A percentile compares a stretch with the other conserved stretches of the same genome.
phyloP scores from a whole-genome alignment of 768 basidiomycete genomes.

The Tulasnella sp. region DNA sequence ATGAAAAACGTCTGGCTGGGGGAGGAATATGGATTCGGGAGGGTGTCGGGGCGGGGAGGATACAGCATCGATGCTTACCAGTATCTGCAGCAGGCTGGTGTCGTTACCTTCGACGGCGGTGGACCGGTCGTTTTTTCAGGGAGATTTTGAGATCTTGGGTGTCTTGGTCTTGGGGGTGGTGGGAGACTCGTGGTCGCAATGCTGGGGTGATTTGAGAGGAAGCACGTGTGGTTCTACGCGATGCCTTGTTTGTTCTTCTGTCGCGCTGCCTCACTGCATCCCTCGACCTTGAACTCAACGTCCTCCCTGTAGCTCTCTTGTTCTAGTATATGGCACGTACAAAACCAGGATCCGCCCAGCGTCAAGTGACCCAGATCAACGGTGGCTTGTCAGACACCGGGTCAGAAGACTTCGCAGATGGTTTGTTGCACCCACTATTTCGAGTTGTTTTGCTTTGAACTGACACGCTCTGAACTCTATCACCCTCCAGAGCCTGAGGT shows the following conservation, averaged over 20 bases:
- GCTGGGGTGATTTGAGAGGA: constrained; percentile 10
- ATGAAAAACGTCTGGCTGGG: constrained; percentile 51
- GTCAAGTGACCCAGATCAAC: neutral
- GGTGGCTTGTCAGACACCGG: neutral
- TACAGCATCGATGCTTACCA: constrained; percentile 20
- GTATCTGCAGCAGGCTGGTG: neutral
- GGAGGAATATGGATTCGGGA: constrained; percentile 39
- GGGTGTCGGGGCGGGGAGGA: constrained; percentile 25
- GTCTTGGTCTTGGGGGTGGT: constrained; percentile 8
- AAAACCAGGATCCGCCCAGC: neutral
- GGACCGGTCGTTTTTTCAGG: neutral
- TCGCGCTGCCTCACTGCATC: neutral
- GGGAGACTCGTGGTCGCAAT: constrained; percentile 13
- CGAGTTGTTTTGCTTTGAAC: constrained; percentile 21
- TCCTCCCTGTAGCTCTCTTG: neutral
- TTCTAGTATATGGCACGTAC: constrained; percentile 1
- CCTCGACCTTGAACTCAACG: neutral
- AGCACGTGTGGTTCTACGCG: constrained; percentile 16
- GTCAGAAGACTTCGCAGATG: neutral
- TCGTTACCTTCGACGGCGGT: neutral
- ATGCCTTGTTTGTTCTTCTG: constrained; percentile 16
- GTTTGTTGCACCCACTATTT: constrained; percentile 10
- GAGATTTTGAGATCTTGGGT: neutral
- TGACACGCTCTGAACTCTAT: constrained; percentile 11
- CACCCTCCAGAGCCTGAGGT: neutral